These are phyloP conservation scores for Saccharomyces hybrid DNA, from an alignment of 1,139 yeast species.

Conservation along the genomic window DNA sequence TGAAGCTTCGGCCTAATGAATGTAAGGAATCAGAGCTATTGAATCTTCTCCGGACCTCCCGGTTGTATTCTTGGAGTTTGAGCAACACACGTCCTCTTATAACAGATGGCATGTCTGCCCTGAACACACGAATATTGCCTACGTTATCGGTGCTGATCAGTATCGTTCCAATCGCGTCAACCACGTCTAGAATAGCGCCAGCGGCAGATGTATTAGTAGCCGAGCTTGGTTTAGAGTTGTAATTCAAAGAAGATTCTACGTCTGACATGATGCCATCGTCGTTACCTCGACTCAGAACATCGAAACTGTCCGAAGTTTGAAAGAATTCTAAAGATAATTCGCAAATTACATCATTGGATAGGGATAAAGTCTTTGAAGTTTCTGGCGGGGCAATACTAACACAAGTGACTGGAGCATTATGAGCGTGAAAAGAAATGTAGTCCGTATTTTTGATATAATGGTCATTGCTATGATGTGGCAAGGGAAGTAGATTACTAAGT, in stretches of 20 bases:
- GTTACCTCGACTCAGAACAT: slow-evolving; percentile 7
- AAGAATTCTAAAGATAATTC: slow-evolving; percentile 43
- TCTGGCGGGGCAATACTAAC: slow-evolving; percentile 73
- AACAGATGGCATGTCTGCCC: slow-evolving; percentile 63
- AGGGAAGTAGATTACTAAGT: slow-evolving; percentile 1
- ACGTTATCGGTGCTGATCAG: slow-evolving; percentile 70
- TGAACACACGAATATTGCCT: slow-evolving; percentile 68
- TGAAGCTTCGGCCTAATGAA: slow-evolving; percentile 7
- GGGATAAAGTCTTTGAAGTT: slow-evolving; percentile 58
- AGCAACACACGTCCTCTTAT: slow-evolving; percentile 31
- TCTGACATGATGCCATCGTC: not conserved
- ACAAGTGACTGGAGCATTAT: slow-evolving; percentile 62
- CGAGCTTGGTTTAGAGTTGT: slow-evolving; percentile 3
- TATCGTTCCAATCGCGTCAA: slow-evolving; percentile 32
- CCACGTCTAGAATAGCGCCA: slow-evolving; percentile 14
- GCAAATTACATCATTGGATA: slow-evolving; percentile 72
- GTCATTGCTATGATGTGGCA: slow-evolving; percentile 19
- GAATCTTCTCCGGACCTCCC: slow-evolving; percentile 2
- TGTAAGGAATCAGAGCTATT: slow-evolving; percentile 12
- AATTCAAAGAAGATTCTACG: slow-evolving; percentile 1
- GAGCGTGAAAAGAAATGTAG: slow-evolving; percentile 70
- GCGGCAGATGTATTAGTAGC: slow-evolving; percentile 1
- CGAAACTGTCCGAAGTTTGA: slow-evolving; percentile 29
- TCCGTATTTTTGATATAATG: slow-evolving; percentile 31
- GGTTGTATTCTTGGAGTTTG: slow-evolving; percentile 16